phyloP scores from a whole-genome alignment of 805 yeast genomes.

The Hanseniaspora taiwanica region DNA sequence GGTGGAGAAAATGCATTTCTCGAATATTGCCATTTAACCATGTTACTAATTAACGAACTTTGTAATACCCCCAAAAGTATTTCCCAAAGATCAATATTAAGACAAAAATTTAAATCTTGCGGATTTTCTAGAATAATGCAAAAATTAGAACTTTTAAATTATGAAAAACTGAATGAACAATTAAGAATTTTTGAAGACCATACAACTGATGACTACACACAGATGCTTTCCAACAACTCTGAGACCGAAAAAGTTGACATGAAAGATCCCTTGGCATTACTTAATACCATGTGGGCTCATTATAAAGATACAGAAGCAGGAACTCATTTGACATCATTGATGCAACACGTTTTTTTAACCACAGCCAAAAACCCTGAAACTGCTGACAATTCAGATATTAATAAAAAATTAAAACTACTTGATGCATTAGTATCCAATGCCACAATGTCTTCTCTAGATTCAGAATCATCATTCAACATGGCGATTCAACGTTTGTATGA shows the following conservation, averaged over 20 bases:
- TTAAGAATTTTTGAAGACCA: constrained; percentile 46
- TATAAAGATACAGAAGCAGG: constrained; percentile 48
- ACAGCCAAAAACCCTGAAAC: constrained; percentile 15
- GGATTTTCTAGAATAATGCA: constrained; percentile 23
- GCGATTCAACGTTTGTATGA: constrained; percentile 69
- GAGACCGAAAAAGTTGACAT: constrained; percentile 29
- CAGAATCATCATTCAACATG: constrained; percentile 60
- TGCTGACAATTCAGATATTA: constrained; percentile 17
- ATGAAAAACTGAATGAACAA: constrained; percentile 53
- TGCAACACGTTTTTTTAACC: constrained; percentile 23
- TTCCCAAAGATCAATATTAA: constrained; percentile 20
- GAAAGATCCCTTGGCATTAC: constrained; percentile 53
- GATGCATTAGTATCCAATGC: constrained; percentile 64
- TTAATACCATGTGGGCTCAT: constrained; percentile 34
- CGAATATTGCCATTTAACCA: constrained; percentile 22
- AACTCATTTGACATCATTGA: constrained; percentile 33
- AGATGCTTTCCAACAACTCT: constrained; percentile 14
- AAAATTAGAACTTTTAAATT: constrained; percentile 41
- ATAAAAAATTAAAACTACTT: constrained; percentile 35
- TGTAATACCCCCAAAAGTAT: constrained; percentile 18
- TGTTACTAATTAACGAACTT: constrained; percentile 20
- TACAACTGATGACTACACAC: constrained; percentile 23
- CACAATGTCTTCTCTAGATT: constrained; percentile 34
- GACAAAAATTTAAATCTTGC: constrained; percentile 20
- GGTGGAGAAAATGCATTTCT: constrained; percentile 30